These are phyloP conservation scores for Ophiostoma montium DNA, from an alignment of 2,329 filamentous ascomycete species.

Conservation along the genomic window DNA sequence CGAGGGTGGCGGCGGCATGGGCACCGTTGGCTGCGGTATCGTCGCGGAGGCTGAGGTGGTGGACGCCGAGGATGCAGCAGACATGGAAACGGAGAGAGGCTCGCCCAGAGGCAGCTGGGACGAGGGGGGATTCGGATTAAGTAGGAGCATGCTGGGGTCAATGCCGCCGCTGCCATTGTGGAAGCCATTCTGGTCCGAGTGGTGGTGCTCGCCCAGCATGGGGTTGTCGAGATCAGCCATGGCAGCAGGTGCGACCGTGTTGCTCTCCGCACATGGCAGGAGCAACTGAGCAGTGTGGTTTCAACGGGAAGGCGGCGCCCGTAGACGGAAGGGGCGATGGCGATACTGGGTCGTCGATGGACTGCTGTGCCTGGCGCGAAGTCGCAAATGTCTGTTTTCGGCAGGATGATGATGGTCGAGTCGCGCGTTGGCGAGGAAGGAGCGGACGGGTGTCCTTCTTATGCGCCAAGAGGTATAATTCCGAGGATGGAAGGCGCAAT, in stretches of 20 bases:
- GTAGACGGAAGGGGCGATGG: conserved; percentile 2
- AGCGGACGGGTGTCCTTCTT: not conserved
- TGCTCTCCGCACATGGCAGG: conserved; percentile 17
- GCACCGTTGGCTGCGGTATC: conserved; percentile 3
- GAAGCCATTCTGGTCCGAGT: conserved; percentile 12
- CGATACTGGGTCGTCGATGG: not conserved
- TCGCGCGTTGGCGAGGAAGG: conserved; percentile 2
- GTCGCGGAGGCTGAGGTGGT: conserved; percentile 1
- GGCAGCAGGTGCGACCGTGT: conserved; percentile 14
- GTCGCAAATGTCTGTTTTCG: not conserved
- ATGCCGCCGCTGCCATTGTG: conserved; percentile 12
- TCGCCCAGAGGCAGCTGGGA: conserved; percentile 6
- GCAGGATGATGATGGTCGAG: not conserved
- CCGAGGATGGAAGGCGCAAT: not conserved
- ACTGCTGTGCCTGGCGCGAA: not conserved
- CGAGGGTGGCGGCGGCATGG: conserved; percentile 6
- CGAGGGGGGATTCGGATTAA: conserved; percentile 10
- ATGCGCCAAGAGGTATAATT: not conserved
- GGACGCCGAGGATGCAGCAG: conserved; percentile 6
- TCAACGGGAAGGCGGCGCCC: not conserved
- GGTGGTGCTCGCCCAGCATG: conserved; percentile 9
- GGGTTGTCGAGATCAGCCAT: conserved; percentile 18
- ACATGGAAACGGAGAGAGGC: conserved; percentile 8
- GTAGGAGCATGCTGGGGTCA: conserved; percentile 13
- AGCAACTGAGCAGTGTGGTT: conserved; percentile 1